Base-by-base conservation (phyloP, 345 rosid species). In the Camelina sativa region DNA sequence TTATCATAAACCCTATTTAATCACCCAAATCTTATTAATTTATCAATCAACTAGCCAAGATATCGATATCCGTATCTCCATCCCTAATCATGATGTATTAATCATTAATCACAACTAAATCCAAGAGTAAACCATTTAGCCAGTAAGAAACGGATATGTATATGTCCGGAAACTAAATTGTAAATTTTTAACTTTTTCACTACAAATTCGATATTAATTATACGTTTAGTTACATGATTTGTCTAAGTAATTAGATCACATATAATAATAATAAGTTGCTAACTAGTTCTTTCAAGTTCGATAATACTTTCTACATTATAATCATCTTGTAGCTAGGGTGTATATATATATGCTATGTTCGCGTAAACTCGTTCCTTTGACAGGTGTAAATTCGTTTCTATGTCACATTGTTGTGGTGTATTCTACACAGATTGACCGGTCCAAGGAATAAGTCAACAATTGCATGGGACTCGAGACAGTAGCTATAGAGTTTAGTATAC, bases 381-480 rank as follows among this genome's bases (percentile, higher is more conserved):
- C 43, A 40, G 43, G 4, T 38, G 40, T 74, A 23, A 72, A 46
- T 35, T 65, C 59, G 30, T n/a, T 57, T 46, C n/a, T 20, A 16
- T 56, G 59, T 3, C 47, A 50, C 41, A 40, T 13, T 28, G 23
- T 41, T 43, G 28, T 62, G 34, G 15, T 64, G 41, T 40, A 65
- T 20, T 20, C 37, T 44, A 44, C 12, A 34, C 38, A 50, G 59
- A n/a, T 53, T 76, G 74, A 69, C 58, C 51, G 16, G 79, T 76
- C 75, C 34, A 69, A 46, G 60, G 12, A 50, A 62, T 62, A 69
- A 76, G 80, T 76, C 80, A 76, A 65, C 53, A 55, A 57, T 56
- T 70, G 80, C 76, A 76, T 76, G 76, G 80, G 76, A 70, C 80
- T 76, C 80, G 80, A 76, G 80, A 64, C 72, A 70, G 47, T 71